Evolutionary conservation across 352 stramenopile species (phyloP).

Genomic region (Phytopythium chamaehyphon): DNA sequence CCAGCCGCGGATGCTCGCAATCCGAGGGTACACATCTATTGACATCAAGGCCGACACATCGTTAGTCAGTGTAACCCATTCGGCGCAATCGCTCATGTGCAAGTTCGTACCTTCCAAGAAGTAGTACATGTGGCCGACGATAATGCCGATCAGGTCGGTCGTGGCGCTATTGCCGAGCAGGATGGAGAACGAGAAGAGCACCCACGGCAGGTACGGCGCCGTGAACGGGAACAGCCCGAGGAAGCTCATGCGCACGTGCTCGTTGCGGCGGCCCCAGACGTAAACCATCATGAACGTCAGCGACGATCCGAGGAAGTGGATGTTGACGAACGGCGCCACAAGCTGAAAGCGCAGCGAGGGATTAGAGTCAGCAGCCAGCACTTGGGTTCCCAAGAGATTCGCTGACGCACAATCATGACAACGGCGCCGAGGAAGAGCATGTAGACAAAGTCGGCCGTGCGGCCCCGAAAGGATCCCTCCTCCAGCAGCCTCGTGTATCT

Average conservation of each 20-base stretch:
- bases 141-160: slow-evolving; percentile 99
- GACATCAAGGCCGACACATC: slow-evolving; percentile 1
- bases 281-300: slow-evolving; percentile 99
- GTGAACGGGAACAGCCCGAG: slow-evolving; percentile 98
- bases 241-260: slow-evolving; percentile 97
- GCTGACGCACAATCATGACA: slow-evolving; percentile 88
- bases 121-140: slow-evolving; percentile 99
- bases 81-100: neutral
- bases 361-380: slow-evolving; percentile 1
- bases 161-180: slow-evolving; percentile 93
- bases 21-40: slow-evolving; percentile 96
- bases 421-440: slow-evolving; percentile 96
- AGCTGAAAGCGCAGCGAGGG: slow-evolving; percentile 32
- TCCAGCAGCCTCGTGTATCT: slow-evolving; percentile 97
- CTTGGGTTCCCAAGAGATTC: neutral
- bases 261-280: slow-evolving; percentile 95
- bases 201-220: slow-evolving; percentile 97
- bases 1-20: slow-evolving; percentile 95
- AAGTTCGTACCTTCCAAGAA: slow-evolving; percentile 91
- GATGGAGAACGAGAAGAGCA: slow-evolving; percentile 96
- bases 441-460: slow-evolving; percentile 96
- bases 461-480: slow-evolving; percentile 96
- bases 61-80: too few species aligned
- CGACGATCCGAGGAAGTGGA: slow-evolving; percentile 97
- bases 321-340: slow-evolving; percentile 95